Conservation (phyloP, 805 yeast species). For the Ogataea sp. region DNA sequence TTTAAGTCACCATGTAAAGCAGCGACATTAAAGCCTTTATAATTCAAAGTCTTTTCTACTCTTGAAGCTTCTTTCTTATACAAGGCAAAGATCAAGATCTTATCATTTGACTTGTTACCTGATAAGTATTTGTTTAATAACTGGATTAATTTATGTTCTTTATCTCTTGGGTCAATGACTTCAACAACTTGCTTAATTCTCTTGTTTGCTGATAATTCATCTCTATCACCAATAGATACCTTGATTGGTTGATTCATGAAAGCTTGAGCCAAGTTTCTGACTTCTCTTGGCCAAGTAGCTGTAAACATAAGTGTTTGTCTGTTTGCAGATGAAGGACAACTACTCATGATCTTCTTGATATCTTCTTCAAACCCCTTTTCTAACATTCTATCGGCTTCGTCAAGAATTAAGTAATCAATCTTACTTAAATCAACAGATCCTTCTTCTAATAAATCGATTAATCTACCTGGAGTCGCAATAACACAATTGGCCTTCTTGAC, state of each 20-base stretch:
- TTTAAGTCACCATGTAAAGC: conserved; percentile 95
- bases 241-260: conserved; percentile 85
- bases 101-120: conserved; percentile 59
- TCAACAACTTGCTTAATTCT: conserved; percentile 91
- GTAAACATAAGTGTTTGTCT: conserved; percentile 98
- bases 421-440: conserved; percentile 64
- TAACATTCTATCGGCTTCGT: conserved; percentile 98
- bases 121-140: conserved; percentile 68
- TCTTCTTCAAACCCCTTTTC: conserved; percentile 98
- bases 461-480: conserved; percentile 97
- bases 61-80: conserved; percentile 96
- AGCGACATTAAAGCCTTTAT: conserved; percentile 73
- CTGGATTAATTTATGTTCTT: conserved; percentile 69
- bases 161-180: conserved; percentile 74
- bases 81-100: conserved; percentile 84
- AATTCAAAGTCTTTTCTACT: conserved; percentile 65
- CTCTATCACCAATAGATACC: conserved; percentile 89
- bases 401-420: conserved; percentile 77
- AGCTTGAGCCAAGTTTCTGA: conserved; percentile 79
- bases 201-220: conserved; percentile 90
- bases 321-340: conserved; percentile 31
- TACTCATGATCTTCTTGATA: conserved; percentile 72
- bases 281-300: conserved; percentile 99
- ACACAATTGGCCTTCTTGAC: conserved; percentile 63
- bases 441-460: conserved; percentile 83